Percentiles rank a stretch among this genome's conserved stretches.
Evolutionary conservation across 805 yeast genomes (phyloP).

Genomic region (Yamadazyma akitaensis): DNA sequence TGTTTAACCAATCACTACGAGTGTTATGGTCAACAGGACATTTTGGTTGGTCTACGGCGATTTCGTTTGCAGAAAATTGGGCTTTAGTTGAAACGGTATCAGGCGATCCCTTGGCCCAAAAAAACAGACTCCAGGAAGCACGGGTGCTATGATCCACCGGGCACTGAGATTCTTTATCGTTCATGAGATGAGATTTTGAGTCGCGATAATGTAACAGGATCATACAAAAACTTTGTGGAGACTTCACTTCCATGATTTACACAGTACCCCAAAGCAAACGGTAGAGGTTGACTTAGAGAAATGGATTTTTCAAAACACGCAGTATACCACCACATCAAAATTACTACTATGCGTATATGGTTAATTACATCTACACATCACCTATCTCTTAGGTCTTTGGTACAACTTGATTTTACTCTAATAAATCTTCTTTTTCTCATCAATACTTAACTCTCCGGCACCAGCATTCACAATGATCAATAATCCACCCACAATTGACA

Average conservation of each 20-base stretch:
- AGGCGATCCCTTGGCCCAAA: not conserved
- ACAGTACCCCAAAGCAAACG: too few species aligned
- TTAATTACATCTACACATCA: not conserved
- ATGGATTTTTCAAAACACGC: too few species aligned
- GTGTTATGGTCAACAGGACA: slow-evolving; percentile 25
- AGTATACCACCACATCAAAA: too few species aligned
- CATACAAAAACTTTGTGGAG: not conserved
- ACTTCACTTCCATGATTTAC: not conserved
- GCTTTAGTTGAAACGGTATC: slow-evolving; percentile 17
- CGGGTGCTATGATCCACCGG: slow-evolving; percentile 51
- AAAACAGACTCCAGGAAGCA: slow-evolving; percentile 31
- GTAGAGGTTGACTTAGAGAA: too few species aligned
- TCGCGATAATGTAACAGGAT: not conserved
- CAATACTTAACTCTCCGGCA: slow-evolving; percentile 90
- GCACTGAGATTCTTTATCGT: slow-evolving; percentile 30
- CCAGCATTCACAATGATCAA: slow-evolving; percentile 90
- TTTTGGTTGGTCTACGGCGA: slow-evolving; percentile 28
- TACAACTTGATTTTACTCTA: slow-evolving; percentile 19
- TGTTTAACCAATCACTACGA: slow-evolving; percentile 35
- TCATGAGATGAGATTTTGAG: slow-evolving; percentile 4
- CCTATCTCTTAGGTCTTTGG: not conserved
- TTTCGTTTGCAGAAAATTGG: slow-evolving; percentile 47
- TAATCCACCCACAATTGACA: slow-evolving; percentile 93
- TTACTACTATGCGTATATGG: not conserved
- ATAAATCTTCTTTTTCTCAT: slow-evolving; percentile 92